Base-by-base conservation (phyloP, 257 asterid genomes). In the Agastache rugosa region DNA sequence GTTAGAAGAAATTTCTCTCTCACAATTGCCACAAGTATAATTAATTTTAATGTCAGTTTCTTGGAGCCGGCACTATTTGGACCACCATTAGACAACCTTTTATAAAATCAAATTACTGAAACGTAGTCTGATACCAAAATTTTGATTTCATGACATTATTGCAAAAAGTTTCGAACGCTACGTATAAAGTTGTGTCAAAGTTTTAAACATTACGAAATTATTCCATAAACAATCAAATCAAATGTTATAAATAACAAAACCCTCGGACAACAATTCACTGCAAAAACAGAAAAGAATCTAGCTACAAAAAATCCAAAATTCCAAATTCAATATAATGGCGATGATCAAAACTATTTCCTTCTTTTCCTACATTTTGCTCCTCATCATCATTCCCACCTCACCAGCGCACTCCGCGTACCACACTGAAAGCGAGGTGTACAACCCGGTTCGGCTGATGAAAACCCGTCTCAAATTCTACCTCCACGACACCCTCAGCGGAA, bases 401-500 rank as follows among this genome's bases (percentile, higher is more conserved):
- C 76, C 62, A 6, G 83, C 76, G 0, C 63, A 77, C 44, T 77
- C 79, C 11, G 9, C 39, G 23, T 79, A 82, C 75, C 72, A 85
- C 85, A 48, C 81, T 27, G n/a, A 16, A 37, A 79, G 78, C 76
- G 2, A 1, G 3, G 69, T 71, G 9, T 71, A 77, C 23, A 64
- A 77, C 27, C 80, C 83, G 0, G 74, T 54, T 0, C 23, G 17
- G 44, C 27, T 44, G 27, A 69, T 75, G 20, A 69, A 75, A n/a
- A 83, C 90, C 0, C 72, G 50, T 1, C 86, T 85, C 23, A 79
- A 35, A 11, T 78, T 83, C 84, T 85, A 41, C 84, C 14, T 83
- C 5, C 90, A 86, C 67, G 90, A 83, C 64, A 83, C 55, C 29
- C 48, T 83, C 4, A 81, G 83, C 31, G 90, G 88, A 2, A 41